Conservation (phyloP, 1,284 basidiomycete species). For the Puccinia polysora region DNA sequence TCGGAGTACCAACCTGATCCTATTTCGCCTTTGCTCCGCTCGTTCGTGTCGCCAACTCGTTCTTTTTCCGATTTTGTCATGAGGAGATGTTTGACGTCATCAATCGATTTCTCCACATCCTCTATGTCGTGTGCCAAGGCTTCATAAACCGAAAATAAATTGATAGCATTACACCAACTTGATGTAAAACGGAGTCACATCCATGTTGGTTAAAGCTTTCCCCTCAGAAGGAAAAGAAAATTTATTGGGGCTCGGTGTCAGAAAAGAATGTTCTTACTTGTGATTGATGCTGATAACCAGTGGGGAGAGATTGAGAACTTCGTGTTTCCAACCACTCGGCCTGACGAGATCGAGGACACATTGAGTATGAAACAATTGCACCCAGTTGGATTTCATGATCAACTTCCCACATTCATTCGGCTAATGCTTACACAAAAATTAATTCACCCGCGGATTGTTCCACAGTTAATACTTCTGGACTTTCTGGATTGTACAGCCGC, state of each 20-base stretch:
- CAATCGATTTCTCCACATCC: slow-evolving; percentile 55
- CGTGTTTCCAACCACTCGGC: slow-evolving; percentile 37
- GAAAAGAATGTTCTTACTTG: too few species aligned
- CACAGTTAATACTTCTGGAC: slow-evolving; percentile 50
- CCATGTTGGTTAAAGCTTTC: background rate
- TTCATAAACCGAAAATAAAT: slow-evolving; percentile 55
- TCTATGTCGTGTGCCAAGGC: slow-evolving; percentile 54
- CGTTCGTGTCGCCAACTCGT: background rate
- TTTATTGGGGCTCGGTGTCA: too few species aligned
- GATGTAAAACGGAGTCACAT: slow-evolving; percentile 51
- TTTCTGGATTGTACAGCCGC: slow-evolving; percentile 58
- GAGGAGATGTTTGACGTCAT: slow-evolving; percentile 57
- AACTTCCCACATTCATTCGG: slow-evolving; percentile 44
- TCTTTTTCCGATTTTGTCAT: slow-evolving; percentile 14
- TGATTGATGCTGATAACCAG: slow-evolving; percentile 54
- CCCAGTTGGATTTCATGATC: background rate
- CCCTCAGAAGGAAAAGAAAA: background rate
- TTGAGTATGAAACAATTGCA: background rate
- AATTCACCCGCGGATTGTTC: slow-evolving; percentile 29
- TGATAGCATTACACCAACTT: slow-evolving; percentile 58
- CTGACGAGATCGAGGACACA: background rate
- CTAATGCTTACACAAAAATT: slow-evolving; percentile 50
- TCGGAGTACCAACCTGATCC: slow-evolving; percentile 54
- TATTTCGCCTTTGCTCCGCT: background rate
- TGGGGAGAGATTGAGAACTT: slow-evolving; percentile 37